Evolutionary conservation across 805 yeast genomes (phyloP).

Genomic region (Kuraishia borneana): DNA sequence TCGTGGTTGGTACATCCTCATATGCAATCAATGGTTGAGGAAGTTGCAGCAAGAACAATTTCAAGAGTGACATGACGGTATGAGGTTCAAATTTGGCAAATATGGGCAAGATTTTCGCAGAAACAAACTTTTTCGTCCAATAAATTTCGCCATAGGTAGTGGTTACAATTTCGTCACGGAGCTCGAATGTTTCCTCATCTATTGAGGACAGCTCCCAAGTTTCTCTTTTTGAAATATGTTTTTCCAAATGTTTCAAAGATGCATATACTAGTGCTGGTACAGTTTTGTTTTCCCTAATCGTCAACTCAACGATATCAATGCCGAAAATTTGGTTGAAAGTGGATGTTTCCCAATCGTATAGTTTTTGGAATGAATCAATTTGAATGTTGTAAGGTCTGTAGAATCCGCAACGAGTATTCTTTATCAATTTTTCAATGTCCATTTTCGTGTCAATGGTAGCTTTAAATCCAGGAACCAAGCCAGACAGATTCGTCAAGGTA

Average conservation of each 20-base stretch:
- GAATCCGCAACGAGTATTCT: not conserved
- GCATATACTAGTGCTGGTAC: not conserved
- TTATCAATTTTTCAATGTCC: not conserved
- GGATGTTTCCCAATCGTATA: not conserved
- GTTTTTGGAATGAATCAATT: not conserved
- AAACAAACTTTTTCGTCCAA: slow-evolving; percentile 30
- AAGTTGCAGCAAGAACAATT: slow-evolving; percentile 64
- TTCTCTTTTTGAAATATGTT: not conserved
- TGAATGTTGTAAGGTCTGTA: not conserved
- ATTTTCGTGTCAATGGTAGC: not conserved
- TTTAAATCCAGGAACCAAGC: not conserved
- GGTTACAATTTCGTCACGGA: slow-evolving; percentile 11
- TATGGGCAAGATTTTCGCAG: slow-evolving; percentile 8
- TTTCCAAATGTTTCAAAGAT: not conserved
- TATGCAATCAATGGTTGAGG: slow-evolving; percentile 56
- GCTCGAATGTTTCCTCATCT: not conserved
- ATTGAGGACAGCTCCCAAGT: not conserved
- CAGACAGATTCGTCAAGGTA: not conserved
- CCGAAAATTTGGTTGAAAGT: not conserved
- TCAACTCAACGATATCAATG: not conserved
- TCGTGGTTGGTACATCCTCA: not conserved
- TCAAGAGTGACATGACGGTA: slow-evolving; percentile 50
- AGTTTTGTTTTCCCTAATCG: not conserved
- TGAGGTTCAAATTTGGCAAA: not conserved
- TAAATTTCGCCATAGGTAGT: slow-evolving; percentile 9